phyloP scores from a whole-genome alignment of 768 basidiomycete species.

The Leucocoprinus sp. region DNA sequence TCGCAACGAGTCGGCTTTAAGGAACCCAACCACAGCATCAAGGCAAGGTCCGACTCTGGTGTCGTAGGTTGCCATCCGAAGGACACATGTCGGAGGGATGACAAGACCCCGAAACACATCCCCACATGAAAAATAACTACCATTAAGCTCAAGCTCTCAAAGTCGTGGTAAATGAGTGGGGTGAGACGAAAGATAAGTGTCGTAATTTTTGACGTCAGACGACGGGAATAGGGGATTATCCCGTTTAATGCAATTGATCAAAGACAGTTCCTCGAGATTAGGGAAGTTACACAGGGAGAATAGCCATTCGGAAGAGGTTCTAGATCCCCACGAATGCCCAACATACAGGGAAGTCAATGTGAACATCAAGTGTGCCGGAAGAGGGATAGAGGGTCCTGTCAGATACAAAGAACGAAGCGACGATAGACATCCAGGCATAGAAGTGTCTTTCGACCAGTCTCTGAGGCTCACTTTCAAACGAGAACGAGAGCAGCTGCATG shows the following conservation, averaged over 20 bases:
- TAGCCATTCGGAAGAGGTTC: slow-evolving; percentile 1
- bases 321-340: neutral
- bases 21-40: neutral
- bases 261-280: slow-evolving; percentile 1
- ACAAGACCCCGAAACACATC: slow-evolving; percentile 2
- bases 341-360: slow-evolving; percentile 6
- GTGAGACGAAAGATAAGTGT: neutral
- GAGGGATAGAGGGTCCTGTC: slow-evolving; percentile 3
- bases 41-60: neutral
- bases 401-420: slow-evolving; percentile 5
- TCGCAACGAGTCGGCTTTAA: neutral
- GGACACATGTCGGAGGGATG: slow-evolving; percentile 1
- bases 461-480: neutral
- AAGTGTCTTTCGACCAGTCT: neutral
- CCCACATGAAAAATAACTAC: slow-evolving; percentile 1
- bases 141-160: slow-evolving; percentile 4
- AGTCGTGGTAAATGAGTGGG: neutral
- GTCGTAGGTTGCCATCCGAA: slow-evolving; percentile 1
- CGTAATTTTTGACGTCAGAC: neutral
- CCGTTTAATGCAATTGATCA: slow-evolving; percentile 1
- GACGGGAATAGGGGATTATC: neutral
- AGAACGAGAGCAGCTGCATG: neutral
- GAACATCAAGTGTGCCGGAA: neutral
- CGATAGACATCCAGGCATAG: neutral
- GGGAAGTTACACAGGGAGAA: slow-evolving; percentile 1